Percentiles rank a stretch among this genome's conserved stretches.
These are phyloP conservation scores for Plasmodium gonderi DNA, from an alignment of 169 alveolate genomes.

Conservation along the genomic window DNA sequence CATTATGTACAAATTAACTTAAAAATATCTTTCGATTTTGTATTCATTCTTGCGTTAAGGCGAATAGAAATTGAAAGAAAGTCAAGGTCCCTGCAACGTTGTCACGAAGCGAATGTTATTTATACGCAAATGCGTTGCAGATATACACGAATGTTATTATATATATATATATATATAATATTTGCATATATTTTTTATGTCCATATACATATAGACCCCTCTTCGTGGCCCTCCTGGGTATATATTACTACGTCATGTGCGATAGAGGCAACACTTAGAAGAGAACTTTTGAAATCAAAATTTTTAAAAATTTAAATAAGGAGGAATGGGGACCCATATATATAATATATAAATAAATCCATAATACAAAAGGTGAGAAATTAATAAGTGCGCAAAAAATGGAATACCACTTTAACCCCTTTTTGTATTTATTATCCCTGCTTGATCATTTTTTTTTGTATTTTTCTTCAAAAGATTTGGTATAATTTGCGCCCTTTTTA, in stretches of 20 bases:
- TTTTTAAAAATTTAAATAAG: too few species aligned
- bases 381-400: background rate
- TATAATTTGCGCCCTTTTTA: slow-evolving; percentile 70
- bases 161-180: background rate
- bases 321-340: too few species aligned
- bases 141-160: background rate
- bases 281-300: too few species aligned
- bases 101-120: background rate
- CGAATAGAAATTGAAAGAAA: background rate
- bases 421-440: background rate
- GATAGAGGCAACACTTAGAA: background rate
- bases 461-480: slow-evolving; percentile 54
- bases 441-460: slow-evolving; percentile 5
- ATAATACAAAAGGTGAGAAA: too few species aligned
- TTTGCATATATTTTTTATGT: background rate
- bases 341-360: too few species aligned
- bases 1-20: background rate
- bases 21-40: background rate
- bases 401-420: background rate
- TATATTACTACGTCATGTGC: too few species aligned
- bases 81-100: background rate
- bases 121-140: background rate
- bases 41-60: background rate
- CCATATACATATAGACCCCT: background rate
- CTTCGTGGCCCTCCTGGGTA: too few species aligned